Base-by-base conservation (phyloP, 768 basidiomycete species). In the Amanita rubescens region DNA sequence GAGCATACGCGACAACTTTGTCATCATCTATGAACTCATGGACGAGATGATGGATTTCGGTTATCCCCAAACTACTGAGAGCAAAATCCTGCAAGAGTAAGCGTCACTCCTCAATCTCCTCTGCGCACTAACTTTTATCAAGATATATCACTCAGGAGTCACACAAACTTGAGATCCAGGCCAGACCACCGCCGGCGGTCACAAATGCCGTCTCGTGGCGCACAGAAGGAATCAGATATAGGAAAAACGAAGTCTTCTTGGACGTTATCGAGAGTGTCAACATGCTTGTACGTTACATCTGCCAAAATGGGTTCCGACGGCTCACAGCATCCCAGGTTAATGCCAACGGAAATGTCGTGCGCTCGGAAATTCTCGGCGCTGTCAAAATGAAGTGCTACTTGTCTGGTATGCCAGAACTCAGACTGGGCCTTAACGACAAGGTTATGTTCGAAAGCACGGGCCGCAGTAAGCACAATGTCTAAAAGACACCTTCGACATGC, bases 11-110 rank as follows among this genome's bases (percentile, higher is more conserved):
- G 96, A 99, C 70, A 99, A 99, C 65, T 99, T 99, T 65, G 96
- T 99, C 37, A 96, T 99, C 65, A 96, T 99, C 48, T 99, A 96
- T 69, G 95, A 98, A 67, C 81, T 98, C 51, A 80, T 99, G 75
- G 95, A 98, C 63, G 96, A 99, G 75, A 97, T 98, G 92, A 97
- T 98, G 94, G 96, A 99, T 74, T 99, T 96, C 70, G 96, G 96
- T 7, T 97, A 87, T 66, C 95, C 96, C 0, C 96, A 98, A 69
- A 99, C 95, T 38, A 98, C 96, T 14, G 96, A 99, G 74, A 93
- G 90, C 78, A 98, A 99, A 77, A 99, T 98, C 61, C 71, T 98
- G 49, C 95, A 98, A 71, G 95, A 98, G 86, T 91, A 58, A 62
- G 84, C 73, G 25, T 47, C 11, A 3, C 27, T 27, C 51, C 35